These are phyloP conservation scores for Talaromyces funiculosus DNA, from an alignment of 2,329 filamentous ascomycete species.

Conservation along the genomic window DNA sequence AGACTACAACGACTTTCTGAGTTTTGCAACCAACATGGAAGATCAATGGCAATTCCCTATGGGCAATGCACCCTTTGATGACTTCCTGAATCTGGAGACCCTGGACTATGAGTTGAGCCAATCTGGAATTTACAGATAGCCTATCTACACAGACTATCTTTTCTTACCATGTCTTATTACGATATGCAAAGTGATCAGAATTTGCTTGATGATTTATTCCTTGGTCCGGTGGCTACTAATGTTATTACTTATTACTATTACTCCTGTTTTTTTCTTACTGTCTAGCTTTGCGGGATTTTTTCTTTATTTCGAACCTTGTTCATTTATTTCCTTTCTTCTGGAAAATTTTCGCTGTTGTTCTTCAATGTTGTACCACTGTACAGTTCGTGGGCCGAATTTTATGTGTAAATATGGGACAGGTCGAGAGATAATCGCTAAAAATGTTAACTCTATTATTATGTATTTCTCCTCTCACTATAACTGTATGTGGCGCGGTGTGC, in stretches of 20 bases:
- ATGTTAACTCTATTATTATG: neutral
- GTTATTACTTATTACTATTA: neutral
- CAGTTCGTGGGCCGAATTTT: neutral
- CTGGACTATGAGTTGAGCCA: conserved; percentile 5
- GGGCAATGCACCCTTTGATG: conserved; percentile 7
- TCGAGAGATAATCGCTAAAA: neutral
- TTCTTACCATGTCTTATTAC: conserved; percentile 1
- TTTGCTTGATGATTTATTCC: neutral
- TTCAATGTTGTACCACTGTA: neutral
- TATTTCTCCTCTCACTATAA: neutral
- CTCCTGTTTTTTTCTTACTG: too few species aligned
- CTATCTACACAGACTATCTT: neutral
- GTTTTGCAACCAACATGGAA: conserved; percentile 8
- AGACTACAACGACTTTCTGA: conserved; percentile 9
- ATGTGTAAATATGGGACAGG: neutral
- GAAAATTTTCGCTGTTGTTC: neutral
- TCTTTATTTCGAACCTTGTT: neutral
- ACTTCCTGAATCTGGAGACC: conserved; percentile 8
- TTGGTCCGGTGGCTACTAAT: neutral
- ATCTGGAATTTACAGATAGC: conserved; percentile 5
- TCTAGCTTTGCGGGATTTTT: neutral
- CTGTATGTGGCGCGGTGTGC: neutral
- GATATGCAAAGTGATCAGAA: neutral
- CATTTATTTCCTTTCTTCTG: neutral
- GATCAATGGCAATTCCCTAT: conserved; percentile 13